These are phyloP conservation scores for Stagonosporopsis rhizophila DNA, from an alignment of 2,329 filamentous ascomycete genomes.

Conservation along the genomic window DNA sequence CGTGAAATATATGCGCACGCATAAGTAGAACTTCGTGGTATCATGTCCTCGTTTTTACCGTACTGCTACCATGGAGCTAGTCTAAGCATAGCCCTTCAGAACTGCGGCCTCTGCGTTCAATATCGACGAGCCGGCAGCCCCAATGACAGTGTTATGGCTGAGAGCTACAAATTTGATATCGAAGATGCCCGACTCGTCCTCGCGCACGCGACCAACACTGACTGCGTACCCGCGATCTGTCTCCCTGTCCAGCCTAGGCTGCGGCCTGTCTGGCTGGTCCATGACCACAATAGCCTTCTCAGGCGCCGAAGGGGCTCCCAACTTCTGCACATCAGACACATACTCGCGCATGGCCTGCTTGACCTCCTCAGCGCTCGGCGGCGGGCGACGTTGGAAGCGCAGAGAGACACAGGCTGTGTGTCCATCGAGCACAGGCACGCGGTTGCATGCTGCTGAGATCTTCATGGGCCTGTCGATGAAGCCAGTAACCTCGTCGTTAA, in stretches of 20 bases:
- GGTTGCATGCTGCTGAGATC: slow-evolving; percentile 88
- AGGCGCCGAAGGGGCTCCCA: slow-evolving; percentile 89
- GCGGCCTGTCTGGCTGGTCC: slow-evolving; percentile 87
- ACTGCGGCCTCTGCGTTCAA: slow-evolving; percentile 92
- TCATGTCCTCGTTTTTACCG: neutral
- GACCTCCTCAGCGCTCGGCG: slow-evolving; percentile 77
- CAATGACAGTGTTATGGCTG: slow-evolving; percentile 92
- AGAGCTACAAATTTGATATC: slow-evolving; percentile 94
- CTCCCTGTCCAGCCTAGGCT: slow-evolving; percentile 88
- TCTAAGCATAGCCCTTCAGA: slow-evolving; percentile 77
- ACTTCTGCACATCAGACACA: slow-evolving; percentile 77
- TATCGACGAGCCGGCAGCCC: slow-evolving; percentile 94
- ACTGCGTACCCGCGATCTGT: slow-evolving; percentile 87
- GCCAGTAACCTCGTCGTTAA: slow-evolving; percentile 74
- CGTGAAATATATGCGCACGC: neutral
- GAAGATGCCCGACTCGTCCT: slow-evolving; percentile 88
- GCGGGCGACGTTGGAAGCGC: slow-evolving; percentile 76
- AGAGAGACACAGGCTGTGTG: slow-evolving; percentile 95
- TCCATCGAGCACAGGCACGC: slow-evolving; percentile 93
- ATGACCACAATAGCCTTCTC: slow-evolving; percentile 82
- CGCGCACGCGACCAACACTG: slow-evolving; percentile 83
- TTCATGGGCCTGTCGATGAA: slow-evolving; percentile 80
- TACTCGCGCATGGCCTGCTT: slow-evolving; percentile 82
- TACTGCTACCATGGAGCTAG: neutral
- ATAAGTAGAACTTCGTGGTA: neutral